Conservation (phyloP, 2,329 filamentous ascomycete genomes). For the Paecilomyces fulvus region DNA sequence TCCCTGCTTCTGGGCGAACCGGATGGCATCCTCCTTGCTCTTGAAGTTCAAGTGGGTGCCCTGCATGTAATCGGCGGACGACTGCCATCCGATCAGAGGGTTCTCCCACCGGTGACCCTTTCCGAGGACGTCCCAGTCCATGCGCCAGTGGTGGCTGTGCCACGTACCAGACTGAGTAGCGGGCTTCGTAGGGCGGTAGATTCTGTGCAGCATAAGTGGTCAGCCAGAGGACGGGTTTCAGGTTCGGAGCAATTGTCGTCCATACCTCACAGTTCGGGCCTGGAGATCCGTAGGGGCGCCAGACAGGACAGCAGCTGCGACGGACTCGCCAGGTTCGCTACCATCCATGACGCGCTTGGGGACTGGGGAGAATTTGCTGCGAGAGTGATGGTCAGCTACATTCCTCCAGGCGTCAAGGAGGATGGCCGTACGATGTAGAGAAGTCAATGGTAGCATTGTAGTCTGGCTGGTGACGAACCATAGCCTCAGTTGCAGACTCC, state of each 20-base stretch:
- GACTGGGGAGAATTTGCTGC: slow-evolving; percentile 80
- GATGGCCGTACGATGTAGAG: slow-evolving; percentile 68
- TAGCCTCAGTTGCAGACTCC: slow-evolving; percentile 42
- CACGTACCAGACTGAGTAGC: slow-evolving; percentile 91
- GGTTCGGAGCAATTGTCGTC: neutral
- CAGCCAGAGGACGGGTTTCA: neutral
- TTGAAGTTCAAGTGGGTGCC: slow-evolving; percentile 86
- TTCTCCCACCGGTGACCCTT: slow-evolving; percentile 99
- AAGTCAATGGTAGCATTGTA: slow-evolving; percentile 76
- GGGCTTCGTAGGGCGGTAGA: slow-evolving; percentile 86
- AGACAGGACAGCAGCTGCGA: slow-evolving; percentile 79
- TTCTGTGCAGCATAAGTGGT: slow-evolving; percentile 46
- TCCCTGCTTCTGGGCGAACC: slow-evolving; percentile 95
- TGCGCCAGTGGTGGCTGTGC: slow-evolving; percentile 79
- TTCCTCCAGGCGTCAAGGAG: slow-evolving; percentile 2
- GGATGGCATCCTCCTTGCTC: slow-evolving; percentile 86
- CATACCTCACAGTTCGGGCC: slow-evolving; percentile 84
- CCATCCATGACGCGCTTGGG: slow-evolving; percentile 86
- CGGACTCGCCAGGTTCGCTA: slow-evolving; percentile 65
- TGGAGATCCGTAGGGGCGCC: slow-evolving; percentile 91
- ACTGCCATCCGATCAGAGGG: slow-evolving; percentile 97
- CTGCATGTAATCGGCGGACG: slow-evolving; percentile 89
- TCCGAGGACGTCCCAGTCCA: slow-evolving; percentile 93
- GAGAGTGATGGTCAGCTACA: slow-evolving; percentile 17
- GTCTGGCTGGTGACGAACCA: slow-evolving; percentile 63